Percentiles rank a stretch among this genome's conserved stretches.
These are phyloP conservation scores for Bocquillonia castaneifolia DNA, from an alignment of 441 rosid genomes.

Conservation along the genomic window DNA sequence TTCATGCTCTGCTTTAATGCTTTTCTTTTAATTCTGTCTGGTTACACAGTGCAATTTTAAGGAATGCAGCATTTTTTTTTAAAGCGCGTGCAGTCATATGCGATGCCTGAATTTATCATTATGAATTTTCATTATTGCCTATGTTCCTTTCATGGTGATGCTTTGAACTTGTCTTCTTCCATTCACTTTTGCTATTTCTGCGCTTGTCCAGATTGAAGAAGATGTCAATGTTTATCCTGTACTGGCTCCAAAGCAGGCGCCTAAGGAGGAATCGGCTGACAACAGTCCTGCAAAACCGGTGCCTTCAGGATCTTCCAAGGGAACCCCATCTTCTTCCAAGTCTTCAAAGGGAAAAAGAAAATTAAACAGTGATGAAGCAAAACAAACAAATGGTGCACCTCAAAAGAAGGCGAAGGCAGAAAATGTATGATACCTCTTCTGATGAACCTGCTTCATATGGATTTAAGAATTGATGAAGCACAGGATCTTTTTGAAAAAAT, in stretches of 20 bases:
- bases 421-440: constrained; percentile 40
- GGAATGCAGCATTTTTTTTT: too few relatives aligned
- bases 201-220: constrained; percentile 28
- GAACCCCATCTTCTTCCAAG: constrained; percentile 66
- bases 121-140: too few relatives aligned
- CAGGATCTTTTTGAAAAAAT: background rate
- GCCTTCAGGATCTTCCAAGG: constrained; percentile 57
- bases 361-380: constrained; percentile 57
- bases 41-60: too few relatives aligned
- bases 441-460: background rate
- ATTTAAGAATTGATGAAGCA: background rate
- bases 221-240: constrained; percentile 40
- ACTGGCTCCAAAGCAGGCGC: constrained; percentile 50
- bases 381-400: constrained; percentile 51
- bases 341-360: constrained; percentile 85
- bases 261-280: constrained; percentile 75
- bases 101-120: too few relatives aligned
- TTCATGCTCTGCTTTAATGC: too few relatives aligned
- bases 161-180: too few relatives aligned
- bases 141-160: too few relatives aligned
- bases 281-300: constrained; percentile 62
- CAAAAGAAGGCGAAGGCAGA: constrained; percentile 85
- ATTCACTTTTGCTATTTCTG: too few relatives aligned
- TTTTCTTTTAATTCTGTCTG: too few relatives aligned
- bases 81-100: too few relatives aligned